Percentiles rank a stretch among this genome's conserved stretches.
Conservation (phyloP, 2,329 filamentous ascomycete species). For the Epichloe gansuensis region DNA sequence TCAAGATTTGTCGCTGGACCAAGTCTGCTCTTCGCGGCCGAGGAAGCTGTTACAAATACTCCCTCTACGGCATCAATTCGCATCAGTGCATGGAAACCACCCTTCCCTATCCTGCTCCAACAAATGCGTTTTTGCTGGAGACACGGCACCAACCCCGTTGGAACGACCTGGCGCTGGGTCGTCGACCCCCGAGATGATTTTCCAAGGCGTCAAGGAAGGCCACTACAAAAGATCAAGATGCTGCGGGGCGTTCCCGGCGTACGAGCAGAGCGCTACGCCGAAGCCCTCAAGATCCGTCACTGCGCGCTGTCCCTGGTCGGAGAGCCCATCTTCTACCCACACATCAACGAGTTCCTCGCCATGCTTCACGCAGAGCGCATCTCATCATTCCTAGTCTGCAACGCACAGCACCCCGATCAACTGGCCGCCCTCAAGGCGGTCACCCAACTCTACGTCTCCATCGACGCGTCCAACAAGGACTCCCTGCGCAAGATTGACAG, state of each 20-base stretch:
- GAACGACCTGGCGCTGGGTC: conserved; percentile 93
- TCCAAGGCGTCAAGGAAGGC: conserved; percentile 76
- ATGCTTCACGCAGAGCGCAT: conserved; percentile 80
- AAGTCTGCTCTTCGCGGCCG: conserved; percentile 90
- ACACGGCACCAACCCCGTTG: conserved; percentile 92
- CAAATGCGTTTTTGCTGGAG: conserved; percentile 99
- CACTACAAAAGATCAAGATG: conserved; percentile 99
- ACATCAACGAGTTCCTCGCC: conserved; percentile 83
- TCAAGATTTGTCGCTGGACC: conserved; percentile 98
- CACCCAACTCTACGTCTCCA: conserved; percentile 92
- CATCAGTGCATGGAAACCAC: conserved; percentile 99
- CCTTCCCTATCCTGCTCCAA: conserved; percentile 88
- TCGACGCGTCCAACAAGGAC: conserved; percentile 86
- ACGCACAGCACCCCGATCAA: conserved; percentile 90
- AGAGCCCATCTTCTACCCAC: conserved; percentile 97
- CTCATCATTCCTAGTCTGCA: conserved; percentile 91
- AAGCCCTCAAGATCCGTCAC: conserved; percentile 87
- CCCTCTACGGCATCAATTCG: conserved; percentile 91
- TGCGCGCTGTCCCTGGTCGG: conserved; percentile 87
- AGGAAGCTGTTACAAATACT: conserved; percentile 95
- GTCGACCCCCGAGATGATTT: conserved; percentile 87
- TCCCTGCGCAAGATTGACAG: conserved; percentile 80
- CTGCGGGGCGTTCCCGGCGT: conserved; percentile 88
- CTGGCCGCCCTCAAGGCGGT: conserved; percentile 71
- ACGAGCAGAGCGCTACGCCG: conserved; percentile 78